Base-by-base conservation (phyloP, 352 stramenopile genomes). In the Globisporangium nagaii region DNA sequence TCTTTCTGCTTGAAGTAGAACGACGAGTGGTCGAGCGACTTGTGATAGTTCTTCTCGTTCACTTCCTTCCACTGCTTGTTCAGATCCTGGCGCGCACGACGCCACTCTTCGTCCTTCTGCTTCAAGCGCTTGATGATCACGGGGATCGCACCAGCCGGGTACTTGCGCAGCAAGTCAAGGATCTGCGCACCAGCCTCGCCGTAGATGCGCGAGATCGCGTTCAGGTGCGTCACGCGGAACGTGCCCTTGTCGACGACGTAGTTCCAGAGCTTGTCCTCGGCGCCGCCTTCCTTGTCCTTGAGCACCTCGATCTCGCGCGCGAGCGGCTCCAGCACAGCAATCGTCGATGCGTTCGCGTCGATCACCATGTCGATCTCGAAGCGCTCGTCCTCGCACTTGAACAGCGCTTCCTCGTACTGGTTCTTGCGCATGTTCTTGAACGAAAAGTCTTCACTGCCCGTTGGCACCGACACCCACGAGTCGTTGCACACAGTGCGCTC, bases 371-470 rank as follows among this genome's bases (percentile, higher is more conserved):
- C 84, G 42, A 93, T 95, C 62, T 94, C 84, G 56, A 95, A 95
- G 10, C 96, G 87, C 68, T 99, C 97, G 69, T 99, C 98, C 74
- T 99, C 98, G 56, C 90, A 98, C 56, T 98, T 96, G 75, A 99
- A 99, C 0, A 99, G 72, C 7, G 92, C 90, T 66, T 99, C 97
- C 66, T 99, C 98, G 65, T 98, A 98, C 56, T 98, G 90, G 66
- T 99, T 99, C 58, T 98, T 98, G 32, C 97, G 91, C 94, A 99
- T 98, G 65, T 99, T 98, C 73, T 96, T 97, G 62, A 96, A 98
- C n/a, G 89, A 98, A 58, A 98, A 98, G 55, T 99, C 97, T 71
- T 99, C 98, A 68, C 89, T 98, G 19, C 97, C 97, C 17, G 98
- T 97, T 20, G 97, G 97, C 10, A 99, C 85, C 31, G 86, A 98